Conservation (phyloP, 2,329 filamentous ascomycete genomes). For the Penicillium oxalicum region DNA sequence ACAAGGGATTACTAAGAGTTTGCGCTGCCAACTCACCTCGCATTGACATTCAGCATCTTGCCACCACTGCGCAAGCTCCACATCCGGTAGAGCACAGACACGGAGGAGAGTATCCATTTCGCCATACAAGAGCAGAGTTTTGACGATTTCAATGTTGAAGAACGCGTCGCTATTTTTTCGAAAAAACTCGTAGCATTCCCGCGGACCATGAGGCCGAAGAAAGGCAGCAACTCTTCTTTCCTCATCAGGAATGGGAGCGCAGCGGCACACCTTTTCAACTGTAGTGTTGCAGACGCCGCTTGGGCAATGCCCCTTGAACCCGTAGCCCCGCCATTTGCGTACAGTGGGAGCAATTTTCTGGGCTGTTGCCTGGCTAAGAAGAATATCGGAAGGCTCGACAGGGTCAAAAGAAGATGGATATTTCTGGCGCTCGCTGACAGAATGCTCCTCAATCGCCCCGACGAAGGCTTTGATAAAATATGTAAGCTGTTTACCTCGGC, state of each 20-base stretch:
- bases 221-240: neutral
- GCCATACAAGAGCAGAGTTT: conserved; percentile 7
- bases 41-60: neutral
- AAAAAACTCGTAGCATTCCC: neutral
- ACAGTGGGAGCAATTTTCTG: neutral
- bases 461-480: neutral
- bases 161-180: neutral
- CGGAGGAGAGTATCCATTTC: conserved; percentile 8
- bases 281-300: neutral
- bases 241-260: neutral
- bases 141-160: conserved; percentile 7
- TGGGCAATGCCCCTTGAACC: neutral
- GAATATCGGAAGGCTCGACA: neutral
- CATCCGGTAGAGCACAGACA: conserved; percentile 2
- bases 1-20: too few relatives aligned
- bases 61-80: neutral
- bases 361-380: neutral
- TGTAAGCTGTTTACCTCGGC: neutral
- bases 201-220: neutral
- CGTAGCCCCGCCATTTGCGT: neutral
- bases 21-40: neutral
- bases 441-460: neutral
- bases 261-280: neutral
- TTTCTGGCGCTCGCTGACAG: neutral
- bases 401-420: neutral